Evolutionary conservation across 208 protist species (phyloP).

Genomic region (Trypanosoma avium): DNA sequence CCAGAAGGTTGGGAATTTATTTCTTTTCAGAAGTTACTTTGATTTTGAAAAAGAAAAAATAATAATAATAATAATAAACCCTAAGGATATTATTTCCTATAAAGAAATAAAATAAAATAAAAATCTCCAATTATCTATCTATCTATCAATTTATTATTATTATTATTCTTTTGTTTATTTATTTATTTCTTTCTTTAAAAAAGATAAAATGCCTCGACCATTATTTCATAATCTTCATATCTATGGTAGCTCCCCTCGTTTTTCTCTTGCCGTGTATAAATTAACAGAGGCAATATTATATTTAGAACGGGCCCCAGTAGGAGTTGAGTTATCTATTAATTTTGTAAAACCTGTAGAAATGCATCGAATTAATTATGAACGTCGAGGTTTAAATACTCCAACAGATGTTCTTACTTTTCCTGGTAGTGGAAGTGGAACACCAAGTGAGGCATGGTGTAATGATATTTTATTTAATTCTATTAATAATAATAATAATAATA

Average conservation of each 20-base stretch:
- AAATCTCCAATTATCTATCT: not conserved
- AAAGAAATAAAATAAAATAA: too few relatives aligned
- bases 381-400: conserved; percentile 38
- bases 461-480: conserved; percentile 42
- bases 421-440: conserved; percentile 32
- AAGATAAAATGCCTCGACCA: conserved; percentile 12
- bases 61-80: not conserved
- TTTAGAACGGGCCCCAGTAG: conserved; percentile 40
- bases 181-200: not conserved
- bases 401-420: conserved; percentile 87
- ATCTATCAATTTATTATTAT: not conserved
- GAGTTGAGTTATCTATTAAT: conserved; percentile 45
- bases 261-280: conserved; percentile 30
- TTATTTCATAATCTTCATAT: conserved; percentile 43
- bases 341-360: conserved; percentile 54
- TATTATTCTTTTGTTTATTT: conserved; percentile 1
- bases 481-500: not conserved
- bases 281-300: conserved; percentile 40
- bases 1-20: conserved; percentile 17
- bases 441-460: conserved; percentile 29
- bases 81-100: too few relatives aligned
- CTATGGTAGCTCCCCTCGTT: conserved; percentile 34
- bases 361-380: conserved; percentile 45
- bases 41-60: not conserved
- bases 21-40: not conserved